Evolutionary conservation across 116 monocot species (phyloP).

Genomic region (Zostera marina): DNA sequence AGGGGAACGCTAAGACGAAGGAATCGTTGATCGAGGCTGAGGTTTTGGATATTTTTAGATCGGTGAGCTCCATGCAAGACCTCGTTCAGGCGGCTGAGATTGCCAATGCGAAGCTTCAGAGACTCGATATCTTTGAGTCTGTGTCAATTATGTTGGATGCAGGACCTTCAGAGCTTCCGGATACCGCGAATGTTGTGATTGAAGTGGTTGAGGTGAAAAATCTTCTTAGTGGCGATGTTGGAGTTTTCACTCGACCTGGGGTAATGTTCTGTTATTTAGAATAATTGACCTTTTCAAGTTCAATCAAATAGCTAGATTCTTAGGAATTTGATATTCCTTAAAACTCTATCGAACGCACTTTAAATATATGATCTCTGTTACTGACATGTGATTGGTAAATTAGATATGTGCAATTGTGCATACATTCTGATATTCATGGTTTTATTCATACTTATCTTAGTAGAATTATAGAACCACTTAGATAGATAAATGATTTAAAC

Average conservation of each 20-base stretch:
- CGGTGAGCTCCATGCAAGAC: conserved; percentile 57
- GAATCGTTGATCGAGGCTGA: conserved; percentile 69
- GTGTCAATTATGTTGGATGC: conserved; percentile 73
- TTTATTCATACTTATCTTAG: no score
- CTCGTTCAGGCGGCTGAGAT: conserved; percentile 45
- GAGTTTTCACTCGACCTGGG: conserved; percentile 58
- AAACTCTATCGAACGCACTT: no score
- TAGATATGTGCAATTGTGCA: no score
- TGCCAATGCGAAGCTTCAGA: conserved; percentile 45
- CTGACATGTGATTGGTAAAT: no score
- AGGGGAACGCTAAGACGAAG: conserved; percentile 56
- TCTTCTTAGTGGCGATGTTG: conserved; percentile 41
- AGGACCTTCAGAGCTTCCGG: conserved; percentile 72
- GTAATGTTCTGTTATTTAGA: conserved; percentile 12
- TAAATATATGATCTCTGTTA: no score
- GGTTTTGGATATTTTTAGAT: conserved; percentile 31
- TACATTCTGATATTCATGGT: no score
- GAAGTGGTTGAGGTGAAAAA: conserved; percentile 56
- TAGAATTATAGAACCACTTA: no score
- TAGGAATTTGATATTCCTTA: no score
- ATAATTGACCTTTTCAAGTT: no score
- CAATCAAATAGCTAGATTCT: no score
- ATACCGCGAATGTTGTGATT: conserved; percentile 65
- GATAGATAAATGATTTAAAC: no score
- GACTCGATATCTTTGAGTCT: conserved; percentile 63